Percentiles rank a stretch among this genome's conserved stretches.
These are phyloP conservation scores for Punctularia strigosozonata DNA, from an alignment of 768 basidiomycete species.

Conservation along the genomic window DNA sequence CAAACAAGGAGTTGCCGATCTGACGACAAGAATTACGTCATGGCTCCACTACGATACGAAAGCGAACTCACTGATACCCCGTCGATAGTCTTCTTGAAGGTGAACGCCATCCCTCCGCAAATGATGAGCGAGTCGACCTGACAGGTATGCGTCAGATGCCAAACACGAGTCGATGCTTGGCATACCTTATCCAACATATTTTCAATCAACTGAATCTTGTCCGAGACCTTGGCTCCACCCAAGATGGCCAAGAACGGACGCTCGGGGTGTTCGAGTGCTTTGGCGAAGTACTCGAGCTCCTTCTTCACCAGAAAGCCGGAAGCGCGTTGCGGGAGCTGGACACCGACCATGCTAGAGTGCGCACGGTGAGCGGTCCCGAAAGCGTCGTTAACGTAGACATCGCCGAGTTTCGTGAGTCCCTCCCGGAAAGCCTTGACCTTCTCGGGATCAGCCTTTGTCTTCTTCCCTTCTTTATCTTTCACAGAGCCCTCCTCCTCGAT, in stretches of 20 bases:
- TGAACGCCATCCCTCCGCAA: constrained; percentile 98
- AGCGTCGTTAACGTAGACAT: constrained; percentile 97
- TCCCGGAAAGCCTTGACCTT: constrained; percentile 78
- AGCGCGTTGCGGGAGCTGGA: constrained; percentile 84
- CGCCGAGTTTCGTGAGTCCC: constrained; percentile 81
- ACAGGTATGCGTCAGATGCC: not conserved
- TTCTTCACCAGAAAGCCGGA: constrained; percentile 97
- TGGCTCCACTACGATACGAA: not conserved
- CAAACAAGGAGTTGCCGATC: constrained; percentile 95
- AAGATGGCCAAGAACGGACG: constrained; percentile 96
- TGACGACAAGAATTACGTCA: constrained; percentile 17
- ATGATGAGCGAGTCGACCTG: constrained; percentile 94
- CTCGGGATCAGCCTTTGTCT: constrained; percentile 84
- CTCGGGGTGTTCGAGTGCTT: constrained; percentile 90
- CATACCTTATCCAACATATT: constrained; percentile 95
- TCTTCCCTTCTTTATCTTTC: constrained; percentile 89
- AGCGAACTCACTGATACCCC: constrained; percentile 45
- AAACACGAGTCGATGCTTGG: not conserved
- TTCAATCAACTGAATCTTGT: constrained; percentile 98
- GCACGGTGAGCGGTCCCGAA: constrained; percentile 98
- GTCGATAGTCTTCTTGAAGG: constrained; percentile 92
- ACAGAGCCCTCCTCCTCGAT: constrained; percentile 94
- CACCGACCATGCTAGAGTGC: constrained; percentile 97
- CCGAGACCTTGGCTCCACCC: constrained; percentile 96
- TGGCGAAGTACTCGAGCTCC: constrained; percentile 97